Conservation (phyloP, 2,329 filamentous ascomycete species). For the Hypoxylon sp. region DNA sequence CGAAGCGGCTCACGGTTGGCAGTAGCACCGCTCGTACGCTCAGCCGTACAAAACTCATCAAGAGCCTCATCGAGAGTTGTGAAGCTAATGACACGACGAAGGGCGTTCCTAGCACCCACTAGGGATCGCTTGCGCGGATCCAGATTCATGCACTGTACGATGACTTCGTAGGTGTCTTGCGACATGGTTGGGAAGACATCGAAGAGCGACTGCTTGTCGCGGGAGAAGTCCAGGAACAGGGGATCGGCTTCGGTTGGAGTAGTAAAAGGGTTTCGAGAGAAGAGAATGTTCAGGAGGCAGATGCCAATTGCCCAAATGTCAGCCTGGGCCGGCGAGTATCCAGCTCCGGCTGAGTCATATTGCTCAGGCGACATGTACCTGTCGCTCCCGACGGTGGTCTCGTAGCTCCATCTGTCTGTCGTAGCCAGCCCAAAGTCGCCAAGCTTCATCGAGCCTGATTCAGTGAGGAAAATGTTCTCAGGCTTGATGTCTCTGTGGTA, state of each 20-base stretch:
- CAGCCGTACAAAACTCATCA: conserved; percentile 92
- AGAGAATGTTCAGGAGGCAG: conserved; percentile 94
- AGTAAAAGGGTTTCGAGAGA: conserved; percentile 96
- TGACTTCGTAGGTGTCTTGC: conserved; percentile 95
- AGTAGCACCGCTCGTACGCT: conserved; percentile 81
- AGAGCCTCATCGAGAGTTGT: conserved; percentile 91
- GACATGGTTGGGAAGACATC: conserved; percentile 99
- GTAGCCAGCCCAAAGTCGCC: conserved; percentile 97
- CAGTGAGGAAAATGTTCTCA: conserved; percentile 96
- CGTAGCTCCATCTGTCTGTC: conserved; percentile 88
- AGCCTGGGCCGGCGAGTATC: conserved; percentile 92
- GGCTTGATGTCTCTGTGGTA: conserved; percentile 99
- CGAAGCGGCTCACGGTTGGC: conserved; percentile 95
- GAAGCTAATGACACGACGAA: conserved; percentile 87
- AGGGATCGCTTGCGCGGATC: conserved; percentile 92
- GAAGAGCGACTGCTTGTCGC: conserved; percentile 95
- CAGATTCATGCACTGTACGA: conserved; percentile 89
- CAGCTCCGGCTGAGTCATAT: conserved; percentile 87
- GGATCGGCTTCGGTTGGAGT: conserved; percentile 91
- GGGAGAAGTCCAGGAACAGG: conserved; percentile 91
- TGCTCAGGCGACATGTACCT: conserved; percentile 99
- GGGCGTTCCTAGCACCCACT: conserved; percentile 79
- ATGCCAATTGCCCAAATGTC: conserved; percentile 98
- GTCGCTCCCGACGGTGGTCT: conserved; percentile 95
- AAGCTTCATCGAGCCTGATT: conserved; percentile 91